Conservation (phyloP, 2,329 filamentous ascomycete species). For the Cordyceps tenuipes region DNA sequence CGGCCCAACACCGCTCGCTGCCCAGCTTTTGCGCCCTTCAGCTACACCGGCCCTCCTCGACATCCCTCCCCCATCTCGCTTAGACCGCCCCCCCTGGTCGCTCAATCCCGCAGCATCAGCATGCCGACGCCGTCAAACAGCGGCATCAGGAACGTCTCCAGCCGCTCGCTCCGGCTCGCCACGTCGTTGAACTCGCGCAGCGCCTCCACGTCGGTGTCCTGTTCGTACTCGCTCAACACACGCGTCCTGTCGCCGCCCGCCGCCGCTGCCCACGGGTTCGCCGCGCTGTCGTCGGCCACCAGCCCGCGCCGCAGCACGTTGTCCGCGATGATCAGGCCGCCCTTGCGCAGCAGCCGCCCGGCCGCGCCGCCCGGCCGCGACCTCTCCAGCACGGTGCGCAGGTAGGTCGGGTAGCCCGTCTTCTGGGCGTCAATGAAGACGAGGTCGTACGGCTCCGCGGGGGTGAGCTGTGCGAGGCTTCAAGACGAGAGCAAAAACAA, state of each 20-base stretch:
- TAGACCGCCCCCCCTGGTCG: too few species aligned
- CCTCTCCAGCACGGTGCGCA: slow-evolving; percentile 34
- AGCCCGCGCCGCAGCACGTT: slow-evolving; percentile 43
- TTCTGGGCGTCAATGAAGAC: slow-evolving; percentile 49
- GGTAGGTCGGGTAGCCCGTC: slow-evolving; percentile 40
- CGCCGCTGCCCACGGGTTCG: slow-evolving; percentile 25
- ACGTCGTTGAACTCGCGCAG: slow-evolving; percentile 29
- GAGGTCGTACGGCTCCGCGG: slow-evolving; percentile 39
- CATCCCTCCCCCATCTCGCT: too few species aligned
- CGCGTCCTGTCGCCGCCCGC: slow-evolving; percentile 15
- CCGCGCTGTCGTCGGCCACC: slow-evolving; percentile 33
- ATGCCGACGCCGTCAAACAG: slow-evolving; percentile 36
- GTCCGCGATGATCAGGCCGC: slow-evolving; percentile 45
- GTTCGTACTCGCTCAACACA: slow-evolving; percentile 16
- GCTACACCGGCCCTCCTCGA: background rate
- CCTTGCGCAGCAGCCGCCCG: slow-evolving; percentile 36
- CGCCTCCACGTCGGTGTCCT: slow-evolving; percentile 18
- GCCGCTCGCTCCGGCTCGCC: slow-evolving; percentile 24
- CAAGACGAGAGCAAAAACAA: too few species aligned
- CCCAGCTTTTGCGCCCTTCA: background rate
- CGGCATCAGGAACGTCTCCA: slow-evolving; percentile 34
- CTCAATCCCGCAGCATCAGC: slow-evolving; percentile 30
- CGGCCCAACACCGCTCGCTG: background rate
- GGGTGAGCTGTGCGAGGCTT: slow-evolving; percentile 26
- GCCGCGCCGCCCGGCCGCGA: slow-evolving; percentile 28